phyloP scores from a whole-genome alignment of 2,329 filamentous ascomycete genomes.

The Clonostachys solani region DNA sequence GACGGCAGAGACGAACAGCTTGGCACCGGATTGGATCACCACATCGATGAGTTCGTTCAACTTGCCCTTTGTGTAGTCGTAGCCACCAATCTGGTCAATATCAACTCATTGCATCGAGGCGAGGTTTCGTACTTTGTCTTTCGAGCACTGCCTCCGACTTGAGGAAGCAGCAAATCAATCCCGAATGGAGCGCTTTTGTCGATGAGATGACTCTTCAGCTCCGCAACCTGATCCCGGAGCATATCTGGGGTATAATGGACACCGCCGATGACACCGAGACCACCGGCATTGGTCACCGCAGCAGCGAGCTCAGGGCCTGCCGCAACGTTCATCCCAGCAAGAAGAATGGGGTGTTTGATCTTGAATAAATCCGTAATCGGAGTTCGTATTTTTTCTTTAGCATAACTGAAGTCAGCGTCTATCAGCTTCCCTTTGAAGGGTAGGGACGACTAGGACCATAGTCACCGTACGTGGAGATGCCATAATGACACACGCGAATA shows the following conservation, averaged over 20 bases:
- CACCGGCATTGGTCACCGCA: conserved; percentile 84
- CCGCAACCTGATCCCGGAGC: conserved; percentile 74
- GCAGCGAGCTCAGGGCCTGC: conserved; percentile 75
- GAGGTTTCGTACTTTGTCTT: conserved; percentile 60
- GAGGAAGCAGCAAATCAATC: conserved; percentile 85
- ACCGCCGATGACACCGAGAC: conserved; percentile 71
- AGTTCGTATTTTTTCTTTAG: conserved; percentile 32
- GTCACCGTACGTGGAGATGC: too few relatives aligned
- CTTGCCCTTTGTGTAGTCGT: conserved; percentile 89
- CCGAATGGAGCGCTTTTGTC: conserved; percentile 68
- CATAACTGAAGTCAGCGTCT: too few relatives aligned
- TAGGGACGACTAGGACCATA: too few relatives aligned
- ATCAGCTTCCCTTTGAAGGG: too few relatives aligned
- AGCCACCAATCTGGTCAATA: conserved; percentile 21
- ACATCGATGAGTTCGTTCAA: conserved; percentile 85
- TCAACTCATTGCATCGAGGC: too few relatives aligned
- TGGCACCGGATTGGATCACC: conserved; percentile 75
- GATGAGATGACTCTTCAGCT: conserved; percentile 75
- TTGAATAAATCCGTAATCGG: conserved; percentile 73
- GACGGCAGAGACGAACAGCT: conserved; percentile 81
- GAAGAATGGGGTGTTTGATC: conserved; percentile 83
- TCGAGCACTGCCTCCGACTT: conserved; percentile 77
- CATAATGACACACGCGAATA: too few relatives aligned
- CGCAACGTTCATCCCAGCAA: conserved; percentile 89
- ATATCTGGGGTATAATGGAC: conserved; percentile 69